These are phyloP conservation scores for Suillus subalutaceus DNA, from an alignment of 768 basidiomycete species.

Conservation along the genomic window DNA sequence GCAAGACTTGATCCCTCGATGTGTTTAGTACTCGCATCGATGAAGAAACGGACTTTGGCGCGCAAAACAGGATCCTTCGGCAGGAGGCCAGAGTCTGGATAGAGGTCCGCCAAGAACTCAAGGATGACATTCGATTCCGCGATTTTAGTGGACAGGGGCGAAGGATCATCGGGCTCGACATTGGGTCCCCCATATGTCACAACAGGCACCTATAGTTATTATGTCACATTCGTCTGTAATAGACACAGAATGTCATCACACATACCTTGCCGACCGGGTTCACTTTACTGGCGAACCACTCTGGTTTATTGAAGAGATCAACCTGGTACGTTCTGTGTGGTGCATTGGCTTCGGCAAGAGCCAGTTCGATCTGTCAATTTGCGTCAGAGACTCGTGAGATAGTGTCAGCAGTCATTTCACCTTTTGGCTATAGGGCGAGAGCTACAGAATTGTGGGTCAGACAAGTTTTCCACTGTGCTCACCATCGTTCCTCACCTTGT, in stretches of 20 bases:
- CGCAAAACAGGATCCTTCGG: constrained; percentile 55
- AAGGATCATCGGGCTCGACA: constrained; percentile 54
- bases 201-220: constrained; percentile 48
- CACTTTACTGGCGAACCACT: constrained; percentile 59
- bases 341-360: constrained; percentile 53
- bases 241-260: background rate
- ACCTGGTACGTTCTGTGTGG: constrained; percentile 55
- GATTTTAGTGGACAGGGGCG: constrained; percentile 54
- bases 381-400: background rate
- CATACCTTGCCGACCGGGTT: constrained; percentile 66
- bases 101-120: constrained; percentile 64
- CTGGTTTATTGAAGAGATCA: constrained; percentile 62
- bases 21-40: constrained; percentile 48
- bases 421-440: constrained; percentile 58
- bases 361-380: constrained; percentile 49
- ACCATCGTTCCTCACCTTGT: constrained; percentile 38
- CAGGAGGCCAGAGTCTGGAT: constrained; percentile 45
- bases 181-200: constrained; percentile 60
- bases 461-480: background rate
- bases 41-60: constrained; percentile 62
- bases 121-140: constrained; percentile 64
- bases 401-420: constrained; percentile 31
- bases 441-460: constrained; percentile 30
- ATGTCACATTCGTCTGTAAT: background rate
- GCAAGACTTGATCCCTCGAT: constrained; percentile 16